Base-by-base conservation (phyloP, 2,329 filamentous ascomycete species). In the Phyllosticta ampelicida region DNA sequence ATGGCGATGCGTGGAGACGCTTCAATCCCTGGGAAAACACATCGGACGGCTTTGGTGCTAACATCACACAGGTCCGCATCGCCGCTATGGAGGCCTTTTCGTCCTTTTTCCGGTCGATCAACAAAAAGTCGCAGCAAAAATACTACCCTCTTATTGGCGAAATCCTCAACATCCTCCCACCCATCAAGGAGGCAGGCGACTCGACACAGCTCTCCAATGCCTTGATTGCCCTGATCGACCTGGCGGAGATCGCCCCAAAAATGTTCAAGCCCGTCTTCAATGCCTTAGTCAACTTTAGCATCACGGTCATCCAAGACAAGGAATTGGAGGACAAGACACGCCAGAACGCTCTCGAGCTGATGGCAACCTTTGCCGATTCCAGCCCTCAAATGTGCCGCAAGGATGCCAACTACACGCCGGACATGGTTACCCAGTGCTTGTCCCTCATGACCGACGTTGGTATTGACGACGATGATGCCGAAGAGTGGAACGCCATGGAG, bases 391-490 rank as follows among this genome's bases (percentile, higher is more conserved):
- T 97, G 85, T 97, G 94, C 78, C 89, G 87, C 70, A 96, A 96
- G 71, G 92, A 99, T 69, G 74, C 85, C n/a, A 86, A 85, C 10
- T 99, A 95, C 74, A 94, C 91, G 1, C 86, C 83, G 61, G 90
- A 96, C 63, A 99, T 99, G 94, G 95, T 99, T 63, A 97, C 91
- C 0, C 94, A 99, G 73, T 99, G 94, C 72, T 77, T 99, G 64
- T 97, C 92, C 65, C 76, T 99, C 65, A 99, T 99, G 94, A 97
- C 94, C 3, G 94, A 99, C 70, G 86, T 99, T 61, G 94, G 91
- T 48, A 80, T 86, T 61, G 94, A 97, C 65, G 94, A 99, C 65
- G 92, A 99, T 58, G 90, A 97, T 76, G 92, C 91, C 3, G 78
- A 86, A 18, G 94, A 97, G 65, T 99, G 94, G 94, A 87, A 96